Evolutionary conservation across 202 grass and related monocot species (phyloP).

Genomic region (Digitaria exilis): DNA sequence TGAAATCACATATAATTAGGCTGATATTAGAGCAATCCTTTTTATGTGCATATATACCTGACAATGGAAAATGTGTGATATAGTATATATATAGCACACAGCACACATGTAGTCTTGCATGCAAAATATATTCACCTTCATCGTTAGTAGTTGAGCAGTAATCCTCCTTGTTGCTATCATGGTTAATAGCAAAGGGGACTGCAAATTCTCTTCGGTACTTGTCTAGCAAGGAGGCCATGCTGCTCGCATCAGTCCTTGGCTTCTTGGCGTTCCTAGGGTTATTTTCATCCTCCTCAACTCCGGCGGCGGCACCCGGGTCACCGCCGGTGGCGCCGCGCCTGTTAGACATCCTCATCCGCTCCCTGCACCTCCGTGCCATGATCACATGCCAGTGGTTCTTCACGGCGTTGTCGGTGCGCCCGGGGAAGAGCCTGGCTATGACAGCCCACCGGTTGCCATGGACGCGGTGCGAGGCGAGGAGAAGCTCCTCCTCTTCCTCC

Average conservation of each 20-base stretch:
- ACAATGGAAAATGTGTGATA: not conserved
- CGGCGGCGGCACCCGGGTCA: not conserved
- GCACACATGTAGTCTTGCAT: not conserved
- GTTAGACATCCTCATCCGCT: conserved; percentile 53
- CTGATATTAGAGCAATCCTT: not conserved
- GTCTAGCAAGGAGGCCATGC: conserved; percentile 55
- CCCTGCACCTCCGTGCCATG: conserved; percentile 75
- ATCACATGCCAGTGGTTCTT: conserved; percentile 99
- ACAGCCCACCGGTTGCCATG: conserved; percentile 91
- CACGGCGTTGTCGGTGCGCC: conserved; percentile 97
- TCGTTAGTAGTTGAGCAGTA: conserved; percentile 47
- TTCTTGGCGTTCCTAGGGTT: conserved; percentile 37
- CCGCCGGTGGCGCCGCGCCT: not conserved
- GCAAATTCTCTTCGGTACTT: conserved; percentile 60
- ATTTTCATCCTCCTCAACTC: conserved; percentile 6
- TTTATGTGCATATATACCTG: not conserved
- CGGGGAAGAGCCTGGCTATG: conserved; percentile 89
- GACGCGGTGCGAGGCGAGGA: conserved; percentile 78
- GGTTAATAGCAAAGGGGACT: conserved; percentile 51
- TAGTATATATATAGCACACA: not conserved
- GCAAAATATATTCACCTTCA: conserved; percentile 48
- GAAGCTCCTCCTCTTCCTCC: conserved; percentile 82
- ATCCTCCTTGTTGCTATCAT: conserved; percentile 32
- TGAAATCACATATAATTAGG: not conserved
- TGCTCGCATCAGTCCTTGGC: conserved; percentile 15